Evolutionary conservation across 2,329 filamentous ascomycete species (phyloP).

Genomic region (Botrytis deweyae): DNA sequence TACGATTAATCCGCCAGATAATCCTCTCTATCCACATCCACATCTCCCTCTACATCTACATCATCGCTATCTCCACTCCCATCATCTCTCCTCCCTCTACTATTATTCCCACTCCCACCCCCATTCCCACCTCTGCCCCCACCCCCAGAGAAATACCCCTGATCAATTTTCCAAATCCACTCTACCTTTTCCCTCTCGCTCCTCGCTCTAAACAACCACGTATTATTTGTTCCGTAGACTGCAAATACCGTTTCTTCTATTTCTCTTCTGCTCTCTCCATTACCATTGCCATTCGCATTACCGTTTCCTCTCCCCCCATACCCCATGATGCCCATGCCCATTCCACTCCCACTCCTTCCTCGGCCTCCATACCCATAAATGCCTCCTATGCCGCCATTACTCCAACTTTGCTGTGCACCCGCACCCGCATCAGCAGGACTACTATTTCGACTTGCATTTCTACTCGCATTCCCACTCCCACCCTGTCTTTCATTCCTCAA

Average conservation of each 20-base stretch:
- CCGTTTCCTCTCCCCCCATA: neutral
- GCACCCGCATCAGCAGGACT: neutral
- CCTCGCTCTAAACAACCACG: slow-evolving; percentile 87
- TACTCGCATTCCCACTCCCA: slow-evolving; percentile 25
- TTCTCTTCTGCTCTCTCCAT: slow-evolving; percentile 36
- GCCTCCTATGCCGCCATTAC: slow-evolving; percentile 29
- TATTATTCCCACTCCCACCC: neutral
- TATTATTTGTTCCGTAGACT: slow-evolving; percentile 90
- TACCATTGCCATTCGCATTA: slow-evolving; percentile 23
- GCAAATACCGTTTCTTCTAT: slow-evolving; percentile 67
- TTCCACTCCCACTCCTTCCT: slow-evolving; percentile 8
- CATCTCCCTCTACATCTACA: neutral
- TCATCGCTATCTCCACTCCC: neutral
- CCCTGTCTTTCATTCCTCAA: slow-evolving; percentile 45
- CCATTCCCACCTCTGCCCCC: slow-evolving; percentile 16
- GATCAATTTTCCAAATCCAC: slow-evolving; percentile 94
- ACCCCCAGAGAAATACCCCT: slow-evolving; percentile 46
- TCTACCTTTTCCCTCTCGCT: slow-evolving; percentile 92
- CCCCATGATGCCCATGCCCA: neutral
- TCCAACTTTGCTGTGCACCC: slow-evolving; percentile 29
- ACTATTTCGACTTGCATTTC: neutral
- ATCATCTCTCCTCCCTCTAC: neutral
- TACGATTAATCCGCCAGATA: slow-evolving; percentile 8
- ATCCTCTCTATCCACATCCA: slow-evolving; percentile 14
- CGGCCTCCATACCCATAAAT: slow-evolving; percentile 5